Base-by-base conservation (phyloP, 345 rosid genomes). In the Ricinus communis region DNA sequence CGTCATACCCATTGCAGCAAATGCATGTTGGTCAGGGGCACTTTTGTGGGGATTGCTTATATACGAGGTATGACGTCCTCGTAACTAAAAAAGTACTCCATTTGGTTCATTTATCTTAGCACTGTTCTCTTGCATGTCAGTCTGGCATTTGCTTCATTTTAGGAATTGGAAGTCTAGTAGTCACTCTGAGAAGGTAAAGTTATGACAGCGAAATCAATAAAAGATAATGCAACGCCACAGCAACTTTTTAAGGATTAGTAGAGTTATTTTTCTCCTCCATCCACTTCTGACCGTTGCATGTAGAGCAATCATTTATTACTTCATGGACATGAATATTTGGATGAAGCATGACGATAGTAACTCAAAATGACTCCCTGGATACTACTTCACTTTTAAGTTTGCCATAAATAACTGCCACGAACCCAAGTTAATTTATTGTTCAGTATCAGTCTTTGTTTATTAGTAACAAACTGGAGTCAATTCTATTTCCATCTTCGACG, bases 21-120 rank as follows among this genome's bases (percentile, higher is more conserved):
- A 75, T 82, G 85, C 43, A 19, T 38, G 10, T 5, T 61, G 59
- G 80, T 72, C 82, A 73, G 49, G 85, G 85, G 38, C 82, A 82
- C 66, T 47, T 82, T 51, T 82, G 82, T 70, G 85, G 85, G 47
- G 80, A 76, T 58, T 82, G 82, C 76, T 73, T 82, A 41, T 79
- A 69, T 66, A 76, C 43, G 65, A 82, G 85, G 82, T 82, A 54
- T 64, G 38, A 25, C 12, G 28, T 68, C 41, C 46, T 38, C 21
- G 8, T 38, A 36, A 22, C 15, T 53, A 25, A 38, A 16, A 18
- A 24, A 47, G 21, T 2, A 31, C 31, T 43, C 41, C 15, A 28
- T n/a, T 16, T 66, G 28, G 28, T 66, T 62, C 51, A 13, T 41
- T 18, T 21, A 43, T 22, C 11, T n/a, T n/a, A 12, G 60, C 21